A percentile compares a stretch with the other conserved stretches of the same genome.
These are phyloP conservation scores for Iodosphaeria phyllophila DNA, from an alignment of 2,329 filamentous ascomycete species.

Conservation along the genomic window DNA sequence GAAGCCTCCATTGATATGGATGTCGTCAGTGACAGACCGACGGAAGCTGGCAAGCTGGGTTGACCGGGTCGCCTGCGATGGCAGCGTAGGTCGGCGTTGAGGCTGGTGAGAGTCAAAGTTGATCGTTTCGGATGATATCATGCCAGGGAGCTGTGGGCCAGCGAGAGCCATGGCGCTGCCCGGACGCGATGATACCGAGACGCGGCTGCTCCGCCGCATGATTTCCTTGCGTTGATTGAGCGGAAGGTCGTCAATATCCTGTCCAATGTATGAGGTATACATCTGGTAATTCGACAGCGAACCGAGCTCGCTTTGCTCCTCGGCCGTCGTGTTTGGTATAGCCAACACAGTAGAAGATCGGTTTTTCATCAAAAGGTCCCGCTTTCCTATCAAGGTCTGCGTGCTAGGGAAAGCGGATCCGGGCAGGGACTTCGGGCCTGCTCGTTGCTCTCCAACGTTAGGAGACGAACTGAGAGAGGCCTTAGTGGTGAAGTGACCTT, in stretches of 20 bases:
- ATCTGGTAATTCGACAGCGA: conserved; percentile 19
- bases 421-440: no score
- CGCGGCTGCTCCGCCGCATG: conserved; percentile 32
- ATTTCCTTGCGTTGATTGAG: conserved; percentile 47
- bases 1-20: conserved; percentile 9
- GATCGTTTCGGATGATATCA: conserved; percentile 15
- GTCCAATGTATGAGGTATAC: conserved; percentile 9
- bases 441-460: no score
- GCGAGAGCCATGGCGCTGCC: conserved; percentile 4
- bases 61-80: conserved; percentile 27
- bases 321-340: no score
- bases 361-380: conserved; percentile 16
- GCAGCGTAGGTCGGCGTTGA: conserved; percentile 23
- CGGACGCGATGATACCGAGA: conserved; percentile 7
- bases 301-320: conserved; percentile 24
- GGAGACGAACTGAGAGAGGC: no score
- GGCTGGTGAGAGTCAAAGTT: conserved; percentile 37
- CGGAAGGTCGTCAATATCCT: conserved; percentile 49
- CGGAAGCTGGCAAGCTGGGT: conserved; percentile 49
- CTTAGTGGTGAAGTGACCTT: no score
- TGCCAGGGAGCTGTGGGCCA: no score
- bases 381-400: no score
- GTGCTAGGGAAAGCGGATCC: no score
- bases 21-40: conserved; percentile 41
- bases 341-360: no score